Evolutionary conservation across 305 asterid genomes (phyloP).

Genomic region (Fraxinus sp.): DNA sequence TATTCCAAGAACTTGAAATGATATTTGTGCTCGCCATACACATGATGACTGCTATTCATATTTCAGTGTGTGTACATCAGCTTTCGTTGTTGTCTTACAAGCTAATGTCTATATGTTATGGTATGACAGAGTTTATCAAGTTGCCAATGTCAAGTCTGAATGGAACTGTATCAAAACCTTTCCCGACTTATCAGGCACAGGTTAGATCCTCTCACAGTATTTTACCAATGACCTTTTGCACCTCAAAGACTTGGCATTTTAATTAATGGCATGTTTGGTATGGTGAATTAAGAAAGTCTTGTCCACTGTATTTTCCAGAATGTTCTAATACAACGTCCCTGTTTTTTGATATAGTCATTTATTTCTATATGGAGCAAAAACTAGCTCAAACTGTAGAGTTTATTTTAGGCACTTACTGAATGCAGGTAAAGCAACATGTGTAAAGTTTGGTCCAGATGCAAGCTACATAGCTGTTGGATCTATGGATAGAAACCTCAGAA

Average conservation of each 20-base stretch:
- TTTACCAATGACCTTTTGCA: background rate
- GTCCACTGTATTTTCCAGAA: background rate
- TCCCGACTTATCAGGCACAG: constrained; percentile 98
- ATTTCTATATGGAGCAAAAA: background rate
- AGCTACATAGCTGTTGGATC: constrained; percentile 87
- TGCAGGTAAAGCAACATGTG: constrained; percentile 73
- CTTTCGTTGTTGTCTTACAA: background rate
- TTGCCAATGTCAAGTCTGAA: constrained; percentile 81
- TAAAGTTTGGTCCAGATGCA: constrained; percentile 89
- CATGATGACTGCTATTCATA: background rate
- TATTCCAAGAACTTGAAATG: constrained; percentile 5
- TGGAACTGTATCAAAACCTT: constrained; percentile 89
- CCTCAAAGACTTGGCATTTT: background rate
- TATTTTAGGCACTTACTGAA: constrained; percentile 10
- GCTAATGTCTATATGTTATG: constrained; percentile 4
- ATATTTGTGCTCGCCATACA: background rate
- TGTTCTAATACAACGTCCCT: background rate
- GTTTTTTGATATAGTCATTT: background rate
- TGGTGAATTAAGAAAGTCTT: background rate
- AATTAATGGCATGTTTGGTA: background rate
- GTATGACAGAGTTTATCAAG: constrained; percentile 74
- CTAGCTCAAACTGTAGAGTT: background rate
- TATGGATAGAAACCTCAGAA: constrained; percentile 87
- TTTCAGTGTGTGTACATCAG: background rate
- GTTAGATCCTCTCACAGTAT: constrained; percentile 32